phyloP scores from a whole-genome alignment of 2,329 filamentous ascomycete species.

The Arthrobotrys musiformis region DNA sequence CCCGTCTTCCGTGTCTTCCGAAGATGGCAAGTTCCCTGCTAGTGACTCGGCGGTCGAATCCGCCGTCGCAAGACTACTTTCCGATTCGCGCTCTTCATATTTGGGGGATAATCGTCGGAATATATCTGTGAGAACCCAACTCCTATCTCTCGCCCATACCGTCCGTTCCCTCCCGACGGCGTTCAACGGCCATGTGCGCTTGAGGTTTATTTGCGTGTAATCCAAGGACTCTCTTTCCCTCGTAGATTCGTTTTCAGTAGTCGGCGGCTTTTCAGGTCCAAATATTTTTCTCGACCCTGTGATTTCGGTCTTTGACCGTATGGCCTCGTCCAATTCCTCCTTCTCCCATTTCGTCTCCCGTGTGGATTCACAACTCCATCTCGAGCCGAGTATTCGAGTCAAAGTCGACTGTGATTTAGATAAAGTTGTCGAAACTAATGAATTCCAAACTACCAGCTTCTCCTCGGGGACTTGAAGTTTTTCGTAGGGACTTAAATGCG shows the following conservation, averaged over 20 bases:
- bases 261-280: slow-evolving; percentile 33
- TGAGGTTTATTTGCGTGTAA: slow-evolving; percentile 58
- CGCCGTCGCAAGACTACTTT: slow-evolving; percentile 26
- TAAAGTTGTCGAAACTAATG: slow-evolving; percentile 40
- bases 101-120: slow-evolving; percentile 16
- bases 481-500: slow-evolving; percentile 35
- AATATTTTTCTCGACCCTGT: slow-evolving; percentile 42
- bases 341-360: slow-evolving; percentile 55
- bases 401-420: slow-evolving; percentile 48
- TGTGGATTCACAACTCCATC: slow-evolving; percentile 55
- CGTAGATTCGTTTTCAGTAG: background rate
- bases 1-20: slow-evolving; percentile 36
- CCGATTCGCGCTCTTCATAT: slow-evolving; percentile 13
- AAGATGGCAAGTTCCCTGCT: slow-evolving; percentile 17
- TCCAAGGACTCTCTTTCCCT: slow-evolving; percentile 50
- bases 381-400: slow-evolving; percentile 55
- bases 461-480: slow-evolving; percentile 48
- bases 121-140: slow-evolving; percentile 57
- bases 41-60: slow-evolving; percentile 47
- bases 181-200: slow-evolving; percentile 58
- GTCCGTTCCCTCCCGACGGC: slow-evolving; percentile 59
- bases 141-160: slow-evolving; percentile 59
- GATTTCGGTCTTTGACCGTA: slow-evolving; percentile 42
- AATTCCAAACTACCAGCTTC: slow-evolving; percentile 55
- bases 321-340: slow-evolving; percentile 56